phyloP scores from a whole-genome alignment of 371 early-diverging fungal species.

The Mortierella sp. region DNA sequence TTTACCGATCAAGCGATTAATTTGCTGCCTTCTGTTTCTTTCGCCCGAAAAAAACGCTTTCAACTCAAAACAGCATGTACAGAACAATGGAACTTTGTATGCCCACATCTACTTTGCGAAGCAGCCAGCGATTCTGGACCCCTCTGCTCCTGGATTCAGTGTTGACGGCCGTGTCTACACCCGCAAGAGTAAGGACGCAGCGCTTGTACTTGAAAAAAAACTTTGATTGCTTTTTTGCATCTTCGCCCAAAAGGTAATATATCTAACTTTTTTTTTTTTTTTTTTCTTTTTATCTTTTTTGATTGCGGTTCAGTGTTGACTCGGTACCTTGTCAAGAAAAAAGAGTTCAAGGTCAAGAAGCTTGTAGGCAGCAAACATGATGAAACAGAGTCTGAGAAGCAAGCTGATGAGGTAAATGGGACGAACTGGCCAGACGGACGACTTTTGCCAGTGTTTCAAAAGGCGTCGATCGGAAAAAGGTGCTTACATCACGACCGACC shows the following conservation, averaged over 20 bases:
- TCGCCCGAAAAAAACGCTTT: background rate
- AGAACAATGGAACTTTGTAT: conserved; percentile 85
- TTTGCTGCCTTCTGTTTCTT: background rate
- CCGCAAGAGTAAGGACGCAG: conserved; percentile 34
- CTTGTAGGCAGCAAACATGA: conserved; percentile 60
- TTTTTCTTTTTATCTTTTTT: background rate
- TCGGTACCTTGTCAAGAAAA: conserved; percentile 71
- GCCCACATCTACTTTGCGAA: conserved; percentile 82
- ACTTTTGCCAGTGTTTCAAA: background rate
- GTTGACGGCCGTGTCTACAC: conserved; percentile 39
- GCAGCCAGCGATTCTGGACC: conserved; percentile 64
- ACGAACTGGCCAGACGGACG: conserved; percentile 1
- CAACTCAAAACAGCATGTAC: conserved; percentile 57
- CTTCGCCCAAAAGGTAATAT: too few relatives aligned
- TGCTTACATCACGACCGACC: background rate
- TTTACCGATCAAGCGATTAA: background rate
- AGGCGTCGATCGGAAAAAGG: too few relatives aligned
- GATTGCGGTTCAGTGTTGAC: conserved; percentile 70
- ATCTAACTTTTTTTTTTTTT: conserved; percentile 7
- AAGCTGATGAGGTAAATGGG: conserved; percentile 35
- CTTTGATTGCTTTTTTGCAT: background rate
- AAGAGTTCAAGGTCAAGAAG: conserved; percentile 73
- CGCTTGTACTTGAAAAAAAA: too few relatives aligned
- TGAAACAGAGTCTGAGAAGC: conserved; percentile 46
- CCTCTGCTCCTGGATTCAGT: conserved; percentile 32